These are phyloP conservation scores for Cucurbitaria berberidis DNA, from an alignment of 2,329 filamentous ascomycete species.

Conservation along the genomic window DNA sequence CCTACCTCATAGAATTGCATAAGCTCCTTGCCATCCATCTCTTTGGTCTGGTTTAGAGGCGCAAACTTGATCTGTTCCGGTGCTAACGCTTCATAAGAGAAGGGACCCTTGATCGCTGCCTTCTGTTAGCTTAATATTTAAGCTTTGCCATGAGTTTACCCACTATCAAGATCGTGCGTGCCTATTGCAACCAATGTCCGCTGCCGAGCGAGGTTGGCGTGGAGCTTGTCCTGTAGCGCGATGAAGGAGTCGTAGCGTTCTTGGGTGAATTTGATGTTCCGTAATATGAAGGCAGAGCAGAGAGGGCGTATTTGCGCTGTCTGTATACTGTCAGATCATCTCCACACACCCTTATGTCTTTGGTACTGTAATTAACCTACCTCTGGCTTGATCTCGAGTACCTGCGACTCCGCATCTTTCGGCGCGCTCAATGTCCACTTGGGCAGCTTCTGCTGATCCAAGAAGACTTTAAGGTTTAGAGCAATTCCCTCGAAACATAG, in stretches of 20 bases:
- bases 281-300: slow-evolving; percentile 85
- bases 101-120: slow-evolving; percentile 78
- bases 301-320: slow-evolving; percentile 84
- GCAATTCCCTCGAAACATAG: slow-evolving; percentile 97
- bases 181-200: slow-evolving; percentile 95
- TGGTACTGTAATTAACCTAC: slow-evolving; percentile 36
- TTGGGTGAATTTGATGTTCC: slow-evolving; percentile 89
- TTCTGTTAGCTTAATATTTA: slow-evolving; percentile 19
- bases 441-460: slow-evolving; percentile 74
- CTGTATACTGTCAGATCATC: slow-evolving; percentile 44
- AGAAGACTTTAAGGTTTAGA: slow-evolving; percentile 94
- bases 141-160: slow-evolving; percentile 6
- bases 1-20: slow-evolving; percentile 86
- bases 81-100: slow-evolving; percentile 91
- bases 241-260: slow-evolving; percentile 97
- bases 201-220: slow-evolving; percentile 93
- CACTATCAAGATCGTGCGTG: slow-evolving; percentile 89
- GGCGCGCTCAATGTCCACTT: slow-evolving; percentile 80
- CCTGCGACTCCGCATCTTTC: slow-evolving; percentile 74
- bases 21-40: slow-evolving; percentile 85
- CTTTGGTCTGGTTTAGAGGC: slow-evolving; percentile 88
- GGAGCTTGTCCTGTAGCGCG: slow-evolving; percentile 93
- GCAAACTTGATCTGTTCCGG: slow-evolving; percentile 92
- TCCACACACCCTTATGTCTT: not conserved
- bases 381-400: slow-evolving; percentile 77